phyloP scores from a whole-genome alignment of 441 rosid species.

The Breynia disticha region DNA sequence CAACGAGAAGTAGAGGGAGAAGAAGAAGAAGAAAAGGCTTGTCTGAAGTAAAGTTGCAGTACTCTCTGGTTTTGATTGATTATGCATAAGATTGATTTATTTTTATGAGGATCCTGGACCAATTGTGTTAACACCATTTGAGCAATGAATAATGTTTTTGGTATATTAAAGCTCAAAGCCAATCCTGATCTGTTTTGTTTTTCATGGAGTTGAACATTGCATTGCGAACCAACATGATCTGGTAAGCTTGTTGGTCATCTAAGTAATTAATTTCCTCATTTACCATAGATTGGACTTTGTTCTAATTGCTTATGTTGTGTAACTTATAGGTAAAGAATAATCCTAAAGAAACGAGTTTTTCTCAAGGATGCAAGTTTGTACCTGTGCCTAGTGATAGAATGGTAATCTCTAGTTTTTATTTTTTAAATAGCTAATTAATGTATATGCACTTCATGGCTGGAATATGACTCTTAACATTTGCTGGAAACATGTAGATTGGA shows the following conservation, averaged over 20 bases:
- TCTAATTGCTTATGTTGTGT: constrained; percentile 10
- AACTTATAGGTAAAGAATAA: constrained; percentile 33
- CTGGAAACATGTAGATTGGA: constrained; percentile 37
- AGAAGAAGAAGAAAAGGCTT: constrained; percentile 14
- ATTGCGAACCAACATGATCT: constrained; percentile 48
- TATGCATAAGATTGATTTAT: too few relatives aligned
- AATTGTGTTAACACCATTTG: too few relatives aligned
- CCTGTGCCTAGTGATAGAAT: constrained; percentile 35
- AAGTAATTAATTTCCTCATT: constrained; percentile 3
- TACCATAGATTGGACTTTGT: not conserved
- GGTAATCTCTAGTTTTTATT: constrained; percentile 32
- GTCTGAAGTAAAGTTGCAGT: not conserved
- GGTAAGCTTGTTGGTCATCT: constrained; percentile 35
- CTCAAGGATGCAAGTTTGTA: constrained; percentile 37
- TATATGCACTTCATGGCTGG: not conserved
- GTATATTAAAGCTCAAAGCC: too few relatives aligned
- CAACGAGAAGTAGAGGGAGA: constrained; percentile 17
- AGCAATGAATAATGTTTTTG: too few relatives aligned
- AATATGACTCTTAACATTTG: constrained; percentile 1
- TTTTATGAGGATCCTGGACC: too few relatives aligned
- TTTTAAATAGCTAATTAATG: constrained; percentile 7
- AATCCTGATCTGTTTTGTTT: too few relatives aligned
- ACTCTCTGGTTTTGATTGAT: too few relatives aligned
- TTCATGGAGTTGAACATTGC: constrained; percentile 68
- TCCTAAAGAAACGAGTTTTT: constrained; percentile 35